Base-by-base conservation (phyloP, 2,329 filamentous ascomycete species). In the Xylaria sp. region DNA sequence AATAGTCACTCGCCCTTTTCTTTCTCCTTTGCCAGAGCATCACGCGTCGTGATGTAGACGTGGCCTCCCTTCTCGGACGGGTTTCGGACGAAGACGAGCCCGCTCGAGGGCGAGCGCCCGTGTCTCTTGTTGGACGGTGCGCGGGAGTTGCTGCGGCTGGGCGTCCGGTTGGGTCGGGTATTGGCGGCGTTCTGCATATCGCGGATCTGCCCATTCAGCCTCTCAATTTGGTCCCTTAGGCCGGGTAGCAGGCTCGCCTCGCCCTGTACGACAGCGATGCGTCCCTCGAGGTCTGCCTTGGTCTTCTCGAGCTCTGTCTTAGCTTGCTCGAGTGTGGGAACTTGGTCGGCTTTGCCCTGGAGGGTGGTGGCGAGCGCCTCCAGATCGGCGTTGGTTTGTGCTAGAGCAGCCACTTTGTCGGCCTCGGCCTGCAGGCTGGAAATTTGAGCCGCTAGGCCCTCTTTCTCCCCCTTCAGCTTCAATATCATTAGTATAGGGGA, bases 1-100 rank as follows among this genome's bases (percentile, higher is more conserved):
- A 67, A 61, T 62, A 67, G 65, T 70, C 60, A 73, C 45, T 72
- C 70, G 56, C 65, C 66, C 59, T 68, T 72, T 9, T 74, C 70
- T 53, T 70, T 73, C 36, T 74, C 70, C 45, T 67, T 66, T 48
- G 68, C 68, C 25, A 78, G 72, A 7, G 71, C 69, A 2, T 76
- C 74, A 41, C 74, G 72, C 20, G 75, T 77, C n/a, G 75, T 76
- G 65, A 78, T 67, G 65, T 66, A 76, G 30, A 74, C 63, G 28
- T 60, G 65, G 30, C 72, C 65, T 45, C 70, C 66, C 53, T 75
- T 75, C 25, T 70, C 74, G 20, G 73, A 66, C 41, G 73, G 56
- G 62, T 63, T 72, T 28, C 76, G 72, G 15, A 77, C 73, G 68
- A 76, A 75, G n/a, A 77, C 56, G 41, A 77, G 56, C 18, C 71